Percentiles rank a stretch among this genome's conserved stretches.
These are phyloP conservation scores for Echites panduratus DNA, from an alignment of 257 asterid species.

Conservation along the genomic window DNA sequence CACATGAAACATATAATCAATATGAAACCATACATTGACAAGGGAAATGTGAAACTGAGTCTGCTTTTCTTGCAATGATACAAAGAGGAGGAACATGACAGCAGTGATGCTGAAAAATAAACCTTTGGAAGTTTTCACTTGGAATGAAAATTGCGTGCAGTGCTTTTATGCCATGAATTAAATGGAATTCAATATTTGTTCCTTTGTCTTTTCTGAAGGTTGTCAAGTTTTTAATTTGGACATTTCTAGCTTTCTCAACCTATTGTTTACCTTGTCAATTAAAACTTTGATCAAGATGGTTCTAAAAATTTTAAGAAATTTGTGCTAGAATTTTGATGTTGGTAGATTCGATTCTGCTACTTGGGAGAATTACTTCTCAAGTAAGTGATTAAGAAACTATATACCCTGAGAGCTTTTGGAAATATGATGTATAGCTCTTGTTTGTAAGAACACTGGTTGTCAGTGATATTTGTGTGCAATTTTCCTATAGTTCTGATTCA, in stretches of 20 bases:
- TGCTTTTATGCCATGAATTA: not conserved
- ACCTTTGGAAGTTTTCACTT: not conserved
- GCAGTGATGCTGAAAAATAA: not conserved
- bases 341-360: not conserved
- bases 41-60: not conserved
- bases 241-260: not conserved
- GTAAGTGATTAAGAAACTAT: not conserved
- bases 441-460: not conserved
- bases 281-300: not conserved
- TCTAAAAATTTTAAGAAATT: not conserved
- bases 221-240: not conserved
- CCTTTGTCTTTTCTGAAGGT: not conserved
- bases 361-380: not conserved
- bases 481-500: not conserved
- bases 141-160: not conserved
- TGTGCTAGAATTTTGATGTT: not conserved
- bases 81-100: conserved; percentile 4
- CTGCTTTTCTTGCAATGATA: not conserved
- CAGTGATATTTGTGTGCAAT: not conserved
- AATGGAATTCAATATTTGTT: not conserved
- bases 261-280: not conserved
- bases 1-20: not conserved
- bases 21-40: not conserved
- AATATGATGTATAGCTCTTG: not conserved
- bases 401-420: not conserved